Evolutionary conservation across 192 early-diverging fungal species (phyloP), one percentile per base, ranked within the genome.

Genomic region (Martensiomyces pterosporus): DNA sequence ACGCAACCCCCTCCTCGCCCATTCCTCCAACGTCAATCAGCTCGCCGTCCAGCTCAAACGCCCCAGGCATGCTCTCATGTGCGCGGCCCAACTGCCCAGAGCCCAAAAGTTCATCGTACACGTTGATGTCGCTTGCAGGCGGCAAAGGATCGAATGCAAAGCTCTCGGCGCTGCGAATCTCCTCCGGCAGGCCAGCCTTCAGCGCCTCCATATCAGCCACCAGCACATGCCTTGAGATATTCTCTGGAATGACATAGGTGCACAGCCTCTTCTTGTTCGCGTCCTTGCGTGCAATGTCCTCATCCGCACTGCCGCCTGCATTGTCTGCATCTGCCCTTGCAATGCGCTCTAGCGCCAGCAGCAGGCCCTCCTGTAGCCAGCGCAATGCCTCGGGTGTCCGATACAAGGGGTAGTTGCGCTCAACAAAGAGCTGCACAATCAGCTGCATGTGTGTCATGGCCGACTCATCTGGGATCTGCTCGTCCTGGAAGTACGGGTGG

Each of bases 341-440:
- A 39, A 74, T 61, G 36, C 50, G 55, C 47, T 57, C 57, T 2
- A 75, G 53, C 19, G 72, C 72, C 43, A 55, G 26, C 25, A 58
- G 56, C 33, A 75, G 57, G 9, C 65, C 72, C 46, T 68, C 64
- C 27, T 78, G 74, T 18, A 76, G 56, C 78, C 81, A 81, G 22
- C 58, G 43, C 6, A 48, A 36, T n/a, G 55, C 64, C 55, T 92
- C 87, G 2, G 91, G 88, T 38, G 86, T 83, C 39, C 92, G 90
- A 87, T 91, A 97, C 32, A 93, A 60, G 26, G 86, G 64, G 49
- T 79, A 77, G 37, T 66, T 81, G 22, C 86, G 70, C 62, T 92
- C 87, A 5, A 86, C 82, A 70, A 84, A 93, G 50, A 91, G 60
- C 17, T 79, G 64, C 32, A 88, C 68, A 26, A 88, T 66, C 42